Evolutionary conservation across 2,329 filamentous ascomycete species (phyloP), one percentile per base, ranked within the genome.

Genomic region (Cyphellophora europaea): DNA sequence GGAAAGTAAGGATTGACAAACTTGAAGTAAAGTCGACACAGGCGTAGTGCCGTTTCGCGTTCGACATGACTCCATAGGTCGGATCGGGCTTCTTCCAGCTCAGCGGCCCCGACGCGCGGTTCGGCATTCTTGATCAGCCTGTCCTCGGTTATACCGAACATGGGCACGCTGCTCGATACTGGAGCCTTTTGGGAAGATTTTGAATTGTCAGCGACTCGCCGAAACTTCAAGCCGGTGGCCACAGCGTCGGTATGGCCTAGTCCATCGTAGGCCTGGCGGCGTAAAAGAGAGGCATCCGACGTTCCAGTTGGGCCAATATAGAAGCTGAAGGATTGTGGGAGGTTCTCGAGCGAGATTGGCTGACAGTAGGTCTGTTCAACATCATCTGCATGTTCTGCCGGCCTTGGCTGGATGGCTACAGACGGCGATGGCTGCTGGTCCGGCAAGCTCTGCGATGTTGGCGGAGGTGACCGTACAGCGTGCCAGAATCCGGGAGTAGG

Each of bases 1-100:
- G 36, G 36, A 19, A 38, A 38, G 29, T 38, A 35, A 11, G 36
- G 36, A 29, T 38, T 28, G 36, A 38, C 30, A 27, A 29, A 38
- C 14, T 31, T 30, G 12, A 38, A 35, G 27, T 29, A 38, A 13
- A 38, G 36, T 11, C 33, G 27, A 18, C 30, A 21, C 25, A 38
- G 23, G 13, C 31, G 19, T 8, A 36, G 25, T 5, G 25, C 34
- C 2, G 34, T 36, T 18, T 31, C 28, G 5, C 30, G 29, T 12
- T 30, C 31, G 13, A 37, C 30, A 25, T 32, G 32, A 15, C 32
- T 30, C 30, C 29, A 27, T 6, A 37, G 29, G 10, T 37, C 35
- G 10, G 21, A 17, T 5, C 29, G 15, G n/a, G 35, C 35, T 18
- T 27, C 12, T 17, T 37, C 35, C 12, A 37, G 29, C 21, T 27